phyloP scores from a whole-genome alignment of 768 basidiomycete species.

The Amanita brunnescens region DNA sequence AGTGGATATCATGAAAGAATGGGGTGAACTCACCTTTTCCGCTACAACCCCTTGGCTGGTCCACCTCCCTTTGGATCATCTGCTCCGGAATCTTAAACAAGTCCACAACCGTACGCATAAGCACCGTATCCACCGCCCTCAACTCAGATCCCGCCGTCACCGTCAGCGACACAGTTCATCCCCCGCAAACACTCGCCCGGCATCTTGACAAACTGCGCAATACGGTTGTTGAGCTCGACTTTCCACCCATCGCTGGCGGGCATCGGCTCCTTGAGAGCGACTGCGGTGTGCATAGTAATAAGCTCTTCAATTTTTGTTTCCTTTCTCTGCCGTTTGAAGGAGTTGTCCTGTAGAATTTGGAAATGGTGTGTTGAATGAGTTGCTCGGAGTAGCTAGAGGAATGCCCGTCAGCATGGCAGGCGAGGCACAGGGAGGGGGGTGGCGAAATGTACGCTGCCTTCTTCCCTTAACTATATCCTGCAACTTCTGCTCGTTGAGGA shows the following conservation, averaged over 20 bases:
- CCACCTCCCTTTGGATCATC: constrained; percentile 67
- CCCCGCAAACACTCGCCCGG: constrained; percentile 70
- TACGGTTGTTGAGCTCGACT: constrained; percentile 84
- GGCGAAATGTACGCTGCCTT: constrained; percentile 67
- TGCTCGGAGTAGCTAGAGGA: constrained; percentile 75
- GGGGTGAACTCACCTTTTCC: constrained; percentile 35
- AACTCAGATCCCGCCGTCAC: constrained; percentile 18
- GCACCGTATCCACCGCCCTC: constrained; percentile 65
- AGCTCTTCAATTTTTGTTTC: constrained; percentile 97
- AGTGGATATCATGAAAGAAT: no score
- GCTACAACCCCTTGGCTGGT: constrained; percentile 57
- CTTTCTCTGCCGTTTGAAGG: constrained; percentile 84
- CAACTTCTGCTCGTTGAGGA: constrained; percentile 84
- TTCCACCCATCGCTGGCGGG: constrained; percentile 88
- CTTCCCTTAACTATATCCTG: constrained; percentile 93
- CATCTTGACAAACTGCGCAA: constrained; percentile 80
- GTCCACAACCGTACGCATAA: constrained; percentile 58
- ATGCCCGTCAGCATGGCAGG: background rate
- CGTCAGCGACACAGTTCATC: constrained; percentile 51
- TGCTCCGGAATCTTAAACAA: constrained; percentile 69
- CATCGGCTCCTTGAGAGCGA: constrained; percentile 79
- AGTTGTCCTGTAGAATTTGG: constrained; percentile 85
- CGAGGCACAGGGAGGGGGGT: background rate
- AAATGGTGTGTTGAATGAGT: constrained; percentile 81
- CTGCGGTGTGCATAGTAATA: constrained; percentile 87